These are phyloP conservation scores for Cicer bijugum DNA, from an alignment of 306 rosid species.

Conservation along the genomic window DNA sequence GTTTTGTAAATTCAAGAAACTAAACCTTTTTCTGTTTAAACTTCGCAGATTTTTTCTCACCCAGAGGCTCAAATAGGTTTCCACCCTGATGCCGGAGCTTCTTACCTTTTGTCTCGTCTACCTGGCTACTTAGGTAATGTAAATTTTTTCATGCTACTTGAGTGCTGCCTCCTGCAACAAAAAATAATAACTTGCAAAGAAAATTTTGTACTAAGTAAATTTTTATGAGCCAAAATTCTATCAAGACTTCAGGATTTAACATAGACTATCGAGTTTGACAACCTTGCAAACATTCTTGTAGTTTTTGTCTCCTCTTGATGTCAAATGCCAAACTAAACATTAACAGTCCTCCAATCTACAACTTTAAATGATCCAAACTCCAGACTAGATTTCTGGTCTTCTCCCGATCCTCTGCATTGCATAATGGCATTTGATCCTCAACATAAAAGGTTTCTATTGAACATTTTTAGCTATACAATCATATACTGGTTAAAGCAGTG, in stretches of 20 bases:
- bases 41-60: conserved; percentile 68
- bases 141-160: conserved; percentile 33
- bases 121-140: conserved; percentile 89
- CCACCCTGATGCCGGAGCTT: conserved; percentile 99
- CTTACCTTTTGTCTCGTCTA: conserved; percentile 85
- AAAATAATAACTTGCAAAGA: no score
- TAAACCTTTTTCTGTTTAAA: conserved; percentile 34
- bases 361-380: neutral
- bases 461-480: conserved; percentile 12
- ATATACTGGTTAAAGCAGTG: conserved; percentile 16
- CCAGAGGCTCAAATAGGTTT: conserved; percentile 97
- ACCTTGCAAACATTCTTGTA: conserved; percentile 6
- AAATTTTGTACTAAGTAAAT: no score
- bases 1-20: conserved; percentile 11
- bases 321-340: conserved; percentile 19
- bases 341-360: neutral
- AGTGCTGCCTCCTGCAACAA: neutral
- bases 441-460: neutral
- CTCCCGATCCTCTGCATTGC: conserved; percentile 11
- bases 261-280: conserved; percentile 2
- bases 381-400: conserved; percentile 15
- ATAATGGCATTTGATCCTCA: conserved; percentile 2
- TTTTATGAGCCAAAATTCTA: no score
- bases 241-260: neutral
- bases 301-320: neutral